Evolutionary conservation across 2,329 filamentous ascomycete genomes (phyloP).

Genomic region (Calonectria leucothoes): DNA sequence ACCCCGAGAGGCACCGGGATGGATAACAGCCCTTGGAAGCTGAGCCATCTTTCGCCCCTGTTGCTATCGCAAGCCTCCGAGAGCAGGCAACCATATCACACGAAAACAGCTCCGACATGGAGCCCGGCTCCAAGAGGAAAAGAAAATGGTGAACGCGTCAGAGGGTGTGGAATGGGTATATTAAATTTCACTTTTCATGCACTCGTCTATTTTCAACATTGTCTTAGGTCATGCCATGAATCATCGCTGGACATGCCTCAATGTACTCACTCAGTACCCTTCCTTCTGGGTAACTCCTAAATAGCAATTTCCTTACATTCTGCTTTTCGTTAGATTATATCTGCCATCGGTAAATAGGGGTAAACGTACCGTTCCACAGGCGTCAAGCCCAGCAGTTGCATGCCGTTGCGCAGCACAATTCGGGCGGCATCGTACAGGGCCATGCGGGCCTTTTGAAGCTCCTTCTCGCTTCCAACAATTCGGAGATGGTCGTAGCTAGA

Average conservation of each 20-base stretch:
- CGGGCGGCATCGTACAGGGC: slow-evolving; percentile 82
- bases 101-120: neutral
- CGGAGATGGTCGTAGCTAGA: slow-evolving; percentile 85
- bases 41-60: neutral
- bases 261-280: slow-evolving; percentile 9
- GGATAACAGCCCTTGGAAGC: neutral
- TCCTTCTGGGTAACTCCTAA: neutral
- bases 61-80: neutral
- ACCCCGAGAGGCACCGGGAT: neutral
- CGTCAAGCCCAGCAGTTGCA: slow-evolving; percentile 81
- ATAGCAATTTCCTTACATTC: slow-evolving; percentile 37
- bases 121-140: neutral
- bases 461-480: slow-evolving; percentile 82
- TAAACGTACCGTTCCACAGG: slow-evolving; percentile 71
- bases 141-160: neutral
- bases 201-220: slow-evolving; percentile 34
- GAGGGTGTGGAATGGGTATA: slow-evolving; percentile 39
- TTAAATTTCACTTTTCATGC: slow-evolving; percentile 41
- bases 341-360: neutral
- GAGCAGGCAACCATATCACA: neutral
- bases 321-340: slow-evolving; percentile 27
- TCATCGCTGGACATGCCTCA: slow-evolving; percentile 19
- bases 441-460: slow-evolving; percentile 75
- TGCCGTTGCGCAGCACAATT: slow-evolving; percentile 83
- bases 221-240: slow-evolving; percentile 19